These are phyloP conservation scores for Agrostemma githago DNA, from an alignment of 148 eudicot species.

Conservation along the genomic window DNA sequence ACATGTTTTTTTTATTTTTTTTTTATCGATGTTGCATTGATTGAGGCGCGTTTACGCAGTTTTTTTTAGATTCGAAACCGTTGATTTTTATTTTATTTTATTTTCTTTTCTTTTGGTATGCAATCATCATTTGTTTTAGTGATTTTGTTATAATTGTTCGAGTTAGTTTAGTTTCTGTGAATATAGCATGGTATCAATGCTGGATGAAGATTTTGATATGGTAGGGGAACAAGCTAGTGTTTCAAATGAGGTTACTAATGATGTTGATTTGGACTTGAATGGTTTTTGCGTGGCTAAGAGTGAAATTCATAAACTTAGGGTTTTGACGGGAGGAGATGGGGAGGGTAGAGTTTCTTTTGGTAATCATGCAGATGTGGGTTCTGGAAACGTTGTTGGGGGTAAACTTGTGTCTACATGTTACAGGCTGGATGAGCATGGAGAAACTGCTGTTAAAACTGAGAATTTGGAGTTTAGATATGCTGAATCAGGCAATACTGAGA, in stretches of 20 bases:
- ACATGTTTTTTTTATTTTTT: too few species aligned
- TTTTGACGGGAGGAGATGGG: constrained; percentile 19
- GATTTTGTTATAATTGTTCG: too few species aligned
- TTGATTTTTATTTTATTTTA: too few species aligned
- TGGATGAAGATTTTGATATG: constrained; percentile 28
- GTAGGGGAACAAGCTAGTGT: constrained; percentile 26
- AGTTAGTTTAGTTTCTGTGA: too few species aligned
- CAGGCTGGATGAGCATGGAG: constrained; percentile 1
- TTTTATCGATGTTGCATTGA: too few species aligned
- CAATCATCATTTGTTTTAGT: too few species aligned
- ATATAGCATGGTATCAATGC: constrained; percentile 23
- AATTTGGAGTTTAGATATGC: constrained; percentile 12
- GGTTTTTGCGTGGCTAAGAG: constrained; percentile 12
- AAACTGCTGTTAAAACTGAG: constrained; percentile 16
- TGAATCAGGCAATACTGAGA: background rate
- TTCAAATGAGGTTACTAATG: constrained; percentile 19
- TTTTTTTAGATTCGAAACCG: too few species aligned
- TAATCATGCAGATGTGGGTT: constrained; percentile 16
- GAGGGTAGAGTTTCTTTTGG: constrained; percentile 22
- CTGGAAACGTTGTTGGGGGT: constrained; percentile 4
- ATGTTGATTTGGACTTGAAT: constrained; percentile 15
- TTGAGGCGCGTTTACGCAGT: too few species aligned
- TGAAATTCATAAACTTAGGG: constrained; percentile 24
- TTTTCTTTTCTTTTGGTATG: too few species aligned
- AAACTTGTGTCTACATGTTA: constrained; percentile 1